phyloP scores from a whole-genome alignment of 352 stramenopile species.

The Pythium apleroticum region DNA sequence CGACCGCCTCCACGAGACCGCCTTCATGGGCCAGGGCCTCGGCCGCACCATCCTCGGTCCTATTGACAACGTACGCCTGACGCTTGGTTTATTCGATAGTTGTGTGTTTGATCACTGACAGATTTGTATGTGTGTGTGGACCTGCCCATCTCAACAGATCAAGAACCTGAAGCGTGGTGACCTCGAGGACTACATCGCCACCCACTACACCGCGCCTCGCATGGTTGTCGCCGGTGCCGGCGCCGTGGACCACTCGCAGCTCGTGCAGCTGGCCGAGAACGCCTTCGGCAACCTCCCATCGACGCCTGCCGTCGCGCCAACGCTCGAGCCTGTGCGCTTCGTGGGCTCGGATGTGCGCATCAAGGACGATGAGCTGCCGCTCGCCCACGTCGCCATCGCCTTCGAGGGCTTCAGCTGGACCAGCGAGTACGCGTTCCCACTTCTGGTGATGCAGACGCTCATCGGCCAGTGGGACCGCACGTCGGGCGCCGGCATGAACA shows the following conservation, averaged over 20 bases:
- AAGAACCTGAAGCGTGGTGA: constrained; percentile 93
- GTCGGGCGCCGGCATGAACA: constrained; percentile 93
- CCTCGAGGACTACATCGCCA: constrained; percentile 97
- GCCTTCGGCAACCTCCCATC: constrained; percentile 95
- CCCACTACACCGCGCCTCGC: constrained; percentile 99
- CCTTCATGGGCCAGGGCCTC: constrained; percentile 97
- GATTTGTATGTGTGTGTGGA: constrained; percentile 7
- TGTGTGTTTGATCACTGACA: not conserved
- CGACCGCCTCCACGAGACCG: constrained; percentile 99
- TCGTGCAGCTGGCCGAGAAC: constrained; percentile 97
- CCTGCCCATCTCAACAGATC: constrained; percentile 40
- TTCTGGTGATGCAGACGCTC: constrained; percentile 98
- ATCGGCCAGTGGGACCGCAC: constrained; percentile 92
- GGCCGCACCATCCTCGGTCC: constrained; percentile 99
- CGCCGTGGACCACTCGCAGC: constrained; percentile 95
- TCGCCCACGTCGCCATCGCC: constrained; percentile 96
- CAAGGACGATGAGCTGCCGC: constrained; percentile 84
- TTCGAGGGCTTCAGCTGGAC: constrained; percentile 99
- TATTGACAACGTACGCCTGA: constrained; percentile 94
- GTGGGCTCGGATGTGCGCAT: constrained; percentile 91
- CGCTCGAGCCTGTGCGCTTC: constrained; percentile 81
- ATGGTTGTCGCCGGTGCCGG: constrained; percentile 99
- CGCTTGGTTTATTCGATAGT: not conserved
- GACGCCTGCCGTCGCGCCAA: constrained; percentile 62
- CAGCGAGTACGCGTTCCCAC: constrained; percentile 96